These are phyloP conservation scores for Glomus cerebriforme DNA, from an alignment of 192 early-diverging fungal genomes.

Conservation along the genomic window DNA sequence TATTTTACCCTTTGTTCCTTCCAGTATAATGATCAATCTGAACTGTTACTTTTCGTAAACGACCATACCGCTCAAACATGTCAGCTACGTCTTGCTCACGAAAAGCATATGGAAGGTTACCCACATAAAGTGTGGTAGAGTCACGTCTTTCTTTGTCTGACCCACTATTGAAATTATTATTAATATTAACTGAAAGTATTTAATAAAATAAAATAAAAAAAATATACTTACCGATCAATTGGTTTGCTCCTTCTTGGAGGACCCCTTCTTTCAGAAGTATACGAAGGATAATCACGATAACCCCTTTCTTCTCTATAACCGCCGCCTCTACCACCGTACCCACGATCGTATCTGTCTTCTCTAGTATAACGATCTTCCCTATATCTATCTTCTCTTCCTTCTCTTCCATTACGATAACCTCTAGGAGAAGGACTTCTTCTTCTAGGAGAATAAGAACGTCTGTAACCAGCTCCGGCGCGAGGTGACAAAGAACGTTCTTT, in stretches of 20 bases:
- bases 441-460: constrained; percentile 44
- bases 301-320: constrained; percentile 42
- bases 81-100: constrained; percentile 69
- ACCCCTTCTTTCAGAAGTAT: constrained; percentile 42
- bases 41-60: constrained; percentile 64
- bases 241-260: constrained; percentile 51
- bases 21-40: constrained; percentile 72
- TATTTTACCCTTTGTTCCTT: constrained; percentile 75
- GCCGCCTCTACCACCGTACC: constrained; percentile 42
- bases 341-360: constrained; percentile 39
- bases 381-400: constrained; percentile 38
- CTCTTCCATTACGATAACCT: constrained; percentile 39
- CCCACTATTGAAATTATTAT: constrained; percentile 48
- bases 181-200: constrained; percentile 3
- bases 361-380: constrained; percentile 36
- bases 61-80: constrained; percentile 78
- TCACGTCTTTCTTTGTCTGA: constrained; percentile 64
- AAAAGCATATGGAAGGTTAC: constrained; percentile 76
- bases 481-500: constrained; percentile 31
- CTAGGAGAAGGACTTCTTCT: constrained; percentile 44
- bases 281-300: constrained; percentile 45
- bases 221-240: constrained; percentile 45
- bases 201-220: constrained; percentile 23
- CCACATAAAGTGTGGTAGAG: constrained; percentile 68
- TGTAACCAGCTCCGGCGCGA: constrained; percentile 30